Conservation (phyloP, 768 basidiomycete species). For the Phylloporus arenicola region DNA sequence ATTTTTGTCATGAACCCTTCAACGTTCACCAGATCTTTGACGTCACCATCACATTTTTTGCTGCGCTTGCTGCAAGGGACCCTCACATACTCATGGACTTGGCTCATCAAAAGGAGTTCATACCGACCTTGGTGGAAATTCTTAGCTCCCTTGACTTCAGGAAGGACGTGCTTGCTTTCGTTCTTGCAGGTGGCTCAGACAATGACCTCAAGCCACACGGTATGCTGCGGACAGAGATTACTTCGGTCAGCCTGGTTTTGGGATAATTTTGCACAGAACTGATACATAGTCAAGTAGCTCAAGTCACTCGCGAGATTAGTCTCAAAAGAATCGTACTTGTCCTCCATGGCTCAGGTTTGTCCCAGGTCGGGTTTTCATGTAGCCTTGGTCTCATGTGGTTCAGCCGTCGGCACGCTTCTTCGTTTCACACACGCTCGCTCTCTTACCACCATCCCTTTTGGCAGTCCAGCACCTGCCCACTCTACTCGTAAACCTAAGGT, state of each 20-base stretch:
- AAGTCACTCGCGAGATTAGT: slow-evolving; percentile 32
- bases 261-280: slow-evolving; percentile 1
- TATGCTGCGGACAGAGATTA: slow-evolving; percentile 53
- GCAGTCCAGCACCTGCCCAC: slow-evolving; percentile 23
- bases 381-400: slow-evolving; percentile 3
- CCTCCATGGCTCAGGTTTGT: slow-evolving; percentile 19
- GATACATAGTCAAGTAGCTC: slow-evolving; percentile 26
- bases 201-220: slow-evolving; percentile 47
- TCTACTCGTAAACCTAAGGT: slow-evolving; percentile 29
- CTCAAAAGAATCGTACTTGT: slow-evolving; percentile 30
- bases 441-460: slow-evolving; percentile 44
- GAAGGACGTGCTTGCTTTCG: slow-evolving; percentile 48
- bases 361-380: neutral
- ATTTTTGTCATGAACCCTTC: neutral
- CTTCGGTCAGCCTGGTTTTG: slow-evolving; percentile 38
- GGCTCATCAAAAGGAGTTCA: slow-evolving; percentile 33
- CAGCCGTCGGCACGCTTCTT: slow-evolving; percentile 55
- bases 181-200: slow-evolving; percentile 33
- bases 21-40: slow-evolving; percentile 52
- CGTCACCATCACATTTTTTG: slow-evolving; percentile 55
- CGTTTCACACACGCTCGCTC: slow-evolving; percentile 43
- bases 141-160: slow-evolving; percentile 30
- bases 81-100: slow-evolving; percentile 50
- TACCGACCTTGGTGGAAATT: slow-evolving; percentile 41
- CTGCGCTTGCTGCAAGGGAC: slow-evolving; percentile 59